phyloP scores from a whole-genome alignment of 345 rosid genomes.

The Syzygium jambos region DNA sequence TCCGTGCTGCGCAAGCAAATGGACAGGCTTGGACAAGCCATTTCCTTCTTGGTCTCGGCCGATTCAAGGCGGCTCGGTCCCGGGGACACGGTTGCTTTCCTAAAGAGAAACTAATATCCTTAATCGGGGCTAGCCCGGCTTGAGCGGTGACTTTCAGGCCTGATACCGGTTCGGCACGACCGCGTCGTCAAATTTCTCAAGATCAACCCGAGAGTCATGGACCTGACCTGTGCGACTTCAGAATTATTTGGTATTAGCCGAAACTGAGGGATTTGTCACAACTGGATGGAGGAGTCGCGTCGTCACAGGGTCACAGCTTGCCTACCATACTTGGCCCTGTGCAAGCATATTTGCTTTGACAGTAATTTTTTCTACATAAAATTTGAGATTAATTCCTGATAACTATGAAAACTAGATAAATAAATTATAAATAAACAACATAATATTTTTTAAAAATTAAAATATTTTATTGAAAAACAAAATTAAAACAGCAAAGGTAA shows the following conservation, averaged over 20 bases:
- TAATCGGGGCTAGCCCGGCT: neutral
- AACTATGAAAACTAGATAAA: too few species aligned
- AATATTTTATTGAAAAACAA: too few species aligned
- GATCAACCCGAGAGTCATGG: neutral
- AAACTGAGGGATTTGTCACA: neutral
- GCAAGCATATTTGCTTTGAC: neutral
- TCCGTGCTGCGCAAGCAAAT: neutral
- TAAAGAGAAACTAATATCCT: too few species aligned
- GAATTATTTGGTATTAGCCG: neutral
- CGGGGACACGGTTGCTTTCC: rapidly evolving
- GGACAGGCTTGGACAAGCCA: neutral
- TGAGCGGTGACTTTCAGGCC: neutral
- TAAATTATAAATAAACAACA: too few species aligned
- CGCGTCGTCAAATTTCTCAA: neutral
- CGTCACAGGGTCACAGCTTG: neutral
- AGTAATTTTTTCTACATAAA: too few species aligned
- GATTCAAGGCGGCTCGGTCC: rapidly evolving
- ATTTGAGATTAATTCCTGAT: neutral
- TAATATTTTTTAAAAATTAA: too few species aligned
- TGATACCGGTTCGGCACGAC: neutral
- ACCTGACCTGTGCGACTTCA: neutral
- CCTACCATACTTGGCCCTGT: neutral
- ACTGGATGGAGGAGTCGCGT: neutral
- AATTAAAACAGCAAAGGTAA: neutral
- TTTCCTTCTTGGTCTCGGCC: neutral